phyloP scores from a whole-genome alignment of 768 basidiomycete genomes.

The Terana coerulea region DNA sequence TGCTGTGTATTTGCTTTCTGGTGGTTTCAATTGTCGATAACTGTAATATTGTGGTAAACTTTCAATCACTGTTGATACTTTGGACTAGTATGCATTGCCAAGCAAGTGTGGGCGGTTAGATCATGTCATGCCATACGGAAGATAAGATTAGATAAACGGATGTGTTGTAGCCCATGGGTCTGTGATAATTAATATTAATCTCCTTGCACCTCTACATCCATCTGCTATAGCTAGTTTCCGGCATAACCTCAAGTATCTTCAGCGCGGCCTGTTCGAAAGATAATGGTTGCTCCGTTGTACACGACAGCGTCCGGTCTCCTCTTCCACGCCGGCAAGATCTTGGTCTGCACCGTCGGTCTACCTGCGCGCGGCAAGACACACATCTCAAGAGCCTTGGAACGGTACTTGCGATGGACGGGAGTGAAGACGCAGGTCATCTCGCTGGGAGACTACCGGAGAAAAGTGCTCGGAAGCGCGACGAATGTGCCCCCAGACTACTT shows the following conservation, averaged over 20 bases:
- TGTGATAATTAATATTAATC: too few species aligned
- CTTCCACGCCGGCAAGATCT: slow-evolving; percentile 92
- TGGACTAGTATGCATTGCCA: too few species aligned
- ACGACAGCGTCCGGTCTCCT: slow-evolving; percentile 85
- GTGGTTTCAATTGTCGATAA: not conserved
- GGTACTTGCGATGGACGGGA: slow-evolving; percentile 98
- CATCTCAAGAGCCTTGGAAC: slow-evolving; percentile 90
- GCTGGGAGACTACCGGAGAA: slow-evolving; percentile 90
- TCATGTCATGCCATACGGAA: too few species aligned
- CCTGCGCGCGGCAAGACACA: slow-evolving; percentile 97
- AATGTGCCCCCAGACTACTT: slow-evolving; percentile 93
- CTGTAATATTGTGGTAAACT: not conserved
- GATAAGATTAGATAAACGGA: too few species aligned
- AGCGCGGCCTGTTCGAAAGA: too few species aligned
- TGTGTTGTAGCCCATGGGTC: too few species aligned
- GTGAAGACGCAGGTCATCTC: slow-evolving; percentile 95
- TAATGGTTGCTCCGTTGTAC: slow-evolving; percentile 93
- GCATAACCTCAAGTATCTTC: too few species aligned
- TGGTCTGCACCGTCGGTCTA: slow-evolving; percentile 88
- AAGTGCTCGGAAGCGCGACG: slow-evolving; percentile 83
- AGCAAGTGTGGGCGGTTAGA: too few species aligned
- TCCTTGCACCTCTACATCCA: too few species aligned
- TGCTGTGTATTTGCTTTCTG: not conserved
- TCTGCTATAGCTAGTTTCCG: too few species aligned
- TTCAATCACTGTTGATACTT: too few species aligned